A percentile compares a stretch with the other conserved stretches of the same genome.
Conservation (phyloP, 257 asterid species). For the Solanum raphanifolium region DNA sequence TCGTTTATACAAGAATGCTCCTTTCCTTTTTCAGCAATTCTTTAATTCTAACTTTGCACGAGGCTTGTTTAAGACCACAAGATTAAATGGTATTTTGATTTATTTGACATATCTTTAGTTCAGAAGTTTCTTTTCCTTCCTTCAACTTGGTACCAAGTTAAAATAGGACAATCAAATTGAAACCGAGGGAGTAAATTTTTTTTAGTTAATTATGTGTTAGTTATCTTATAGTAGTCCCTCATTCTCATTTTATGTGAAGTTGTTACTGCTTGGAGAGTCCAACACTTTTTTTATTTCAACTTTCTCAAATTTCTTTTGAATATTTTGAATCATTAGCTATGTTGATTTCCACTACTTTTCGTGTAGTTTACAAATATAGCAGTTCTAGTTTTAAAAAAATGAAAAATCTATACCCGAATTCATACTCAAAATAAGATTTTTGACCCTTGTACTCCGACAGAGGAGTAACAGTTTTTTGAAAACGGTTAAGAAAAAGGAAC, state of each 20-base stretch:
- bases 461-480: background rate
- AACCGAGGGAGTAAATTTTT: background rate
- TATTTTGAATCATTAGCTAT: background rate
- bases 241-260: background rate
- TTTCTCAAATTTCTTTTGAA: background rate
- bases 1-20: background rate
- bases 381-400: background rate
- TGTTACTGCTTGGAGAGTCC: background rate
- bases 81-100: background rate
- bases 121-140: background rate
- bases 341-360: background rate
- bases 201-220: background rate
- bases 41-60: background rate
- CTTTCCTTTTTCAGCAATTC: background rate
- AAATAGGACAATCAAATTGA: background rate
- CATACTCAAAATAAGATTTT: background rate
- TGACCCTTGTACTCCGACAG: background rate
- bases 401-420: background rate
- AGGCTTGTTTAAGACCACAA: background rate
- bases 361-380: background rate
- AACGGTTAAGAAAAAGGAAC: background rate
- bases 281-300: background rate
- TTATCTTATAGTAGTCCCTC: background rate
- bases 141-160: background rate
- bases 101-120: background rate